Conservation (phyloP, 2,329 filamentous ascomycete genomes). For the Diaporthe aspalathi region DNA sequence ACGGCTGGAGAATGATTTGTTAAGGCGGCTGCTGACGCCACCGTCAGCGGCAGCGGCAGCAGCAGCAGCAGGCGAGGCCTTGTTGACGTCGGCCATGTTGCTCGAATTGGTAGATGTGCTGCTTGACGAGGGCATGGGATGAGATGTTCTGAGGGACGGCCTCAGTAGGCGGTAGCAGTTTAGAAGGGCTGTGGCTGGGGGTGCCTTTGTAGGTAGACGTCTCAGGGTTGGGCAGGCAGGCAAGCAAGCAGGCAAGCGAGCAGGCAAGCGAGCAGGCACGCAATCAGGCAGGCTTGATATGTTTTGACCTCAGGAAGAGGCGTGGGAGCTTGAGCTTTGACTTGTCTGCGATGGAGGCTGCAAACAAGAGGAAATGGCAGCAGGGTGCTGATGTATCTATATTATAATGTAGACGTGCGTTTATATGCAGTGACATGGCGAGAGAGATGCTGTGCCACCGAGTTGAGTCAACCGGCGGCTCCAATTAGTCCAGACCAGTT, state of each 20-base stretch:
- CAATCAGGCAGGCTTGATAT: background rate
- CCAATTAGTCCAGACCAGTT: background rate
- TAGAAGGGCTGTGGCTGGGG: background rate
- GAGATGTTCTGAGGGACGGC: background rate
- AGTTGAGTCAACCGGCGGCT: conserved; percentile 30
- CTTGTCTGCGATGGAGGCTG: background rate
- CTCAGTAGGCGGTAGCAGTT: background rate
- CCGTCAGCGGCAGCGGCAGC: background rate
- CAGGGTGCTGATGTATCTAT: background rate
- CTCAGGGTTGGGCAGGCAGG: background rate
- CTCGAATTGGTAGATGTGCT: conserved; percentile 30
- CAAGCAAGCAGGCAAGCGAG: background rate
- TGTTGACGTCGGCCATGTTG: conserved; percentile 30
- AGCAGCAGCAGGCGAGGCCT: background rate
- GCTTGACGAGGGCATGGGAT: conserved; percentile 33
- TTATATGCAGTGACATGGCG: too few relatives aligned
- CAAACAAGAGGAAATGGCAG: background rate
- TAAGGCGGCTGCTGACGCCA: background rate
- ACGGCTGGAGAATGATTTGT: conserved; percentile 24
- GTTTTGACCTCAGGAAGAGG: too few relatives aligned
- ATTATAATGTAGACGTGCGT: too few relatives aligned
- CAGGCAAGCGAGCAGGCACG: too few relatives aligned
- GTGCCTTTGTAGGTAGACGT: background rate
- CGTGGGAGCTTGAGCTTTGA: background rate
- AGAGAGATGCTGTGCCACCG: conserved; percentile 1